These are phyloP conservation scores for Remersonia thermophila DNA, from an alignment of 2,329 filamentous ascomycete genomes.

Conservation along the genomic window DNA sequence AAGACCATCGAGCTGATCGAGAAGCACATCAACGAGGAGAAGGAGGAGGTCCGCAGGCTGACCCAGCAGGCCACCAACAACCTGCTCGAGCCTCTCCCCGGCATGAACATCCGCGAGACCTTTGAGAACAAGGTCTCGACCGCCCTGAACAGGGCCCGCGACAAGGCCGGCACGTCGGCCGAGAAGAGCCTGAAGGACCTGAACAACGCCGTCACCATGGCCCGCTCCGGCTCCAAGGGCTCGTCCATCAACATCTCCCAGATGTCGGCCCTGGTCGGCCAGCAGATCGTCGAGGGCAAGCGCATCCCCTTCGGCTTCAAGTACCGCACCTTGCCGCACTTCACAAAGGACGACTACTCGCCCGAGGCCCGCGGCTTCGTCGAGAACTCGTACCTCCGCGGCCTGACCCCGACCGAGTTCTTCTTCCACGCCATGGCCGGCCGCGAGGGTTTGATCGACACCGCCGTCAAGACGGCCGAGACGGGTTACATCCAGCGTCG, in stretches of 20 bases:
- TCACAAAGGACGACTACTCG: slow-evolving; percentile 98
- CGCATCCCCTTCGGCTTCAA: slow-evolving; percentile 99
- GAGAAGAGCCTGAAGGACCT: slow-evolving; percentile 86
- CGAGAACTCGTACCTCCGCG: slow-evolving; percentile 95
- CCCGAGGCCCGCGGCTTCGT: slow-evolving; percentile 95
- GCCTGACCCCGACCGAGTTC: slow-evolving; percentile 89
- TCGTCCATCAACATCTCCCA: slow-evolving; percentile 99
- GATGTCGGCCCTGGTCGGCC: slow-evolving; percentile 95
- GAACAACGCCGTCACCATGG: slow-evolving; percentile 96
- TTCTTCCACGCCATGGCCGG: slow-evolving; percentile 99
- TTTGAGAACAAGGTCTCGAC: slow-evolving; percentile 97
- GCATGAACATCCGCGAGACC: slow-evolving; percentile 97
- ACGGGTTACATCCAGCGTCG: slow-evolving; percentile 98
- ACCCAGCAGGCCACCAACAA: slow-evolving; percentile 74
- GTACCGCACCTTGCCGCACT: slow-evolving; percentile 91
- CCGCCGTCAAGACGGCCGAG: slow-evolving; percentile 96
- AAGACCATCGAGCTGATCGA: slow-evolving; percentile 76
- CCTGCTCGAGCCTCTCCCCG: slow-evolving; percentile 78
- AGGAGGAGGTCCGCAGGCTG: slow-evolving; percentile 64
- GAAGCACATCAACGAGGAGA: slow-evolving; percentile 66
- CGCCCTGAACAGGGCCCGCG: slow-evolving; percentile 64
- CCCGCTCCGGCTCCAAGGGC: slow-evolving; percentile 91
- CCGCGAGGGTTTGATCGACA: slow-evolving; percentile 99
- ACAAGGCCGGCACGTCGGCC: slow-evolving; percentile 85
- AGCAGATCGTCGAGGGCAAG: slow-evolving; percentile 96